Base-by-base conservation (phyloP, 73 alveolate species). In the Stentor coeruleus region DNA sequence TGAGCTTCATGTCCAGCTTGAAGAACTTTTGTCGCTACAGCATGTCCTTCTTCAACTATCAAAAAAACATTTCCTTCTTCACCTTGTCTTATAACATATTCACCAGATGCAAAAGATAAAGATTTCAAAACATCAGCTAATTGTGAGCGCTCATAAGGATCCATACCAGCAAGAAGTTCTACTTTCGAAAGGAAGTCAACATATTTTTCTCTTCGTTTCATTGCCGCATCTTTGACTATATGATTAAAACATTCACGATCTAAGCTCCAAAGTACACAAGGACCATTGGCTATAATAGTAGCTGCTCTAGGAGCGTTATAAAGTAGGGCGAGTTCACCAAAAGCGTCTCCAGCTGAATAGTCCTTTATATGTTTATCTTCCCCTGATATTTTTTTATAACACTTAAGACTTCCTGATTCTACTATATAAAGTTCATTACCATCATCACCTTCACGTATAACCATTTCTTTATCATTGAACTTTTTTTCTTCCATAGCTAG, bases 121-220 rank as follows among this genome's bases (percentile, higher is more conserved):
- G 97, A 92, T 87, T 96, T 94, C 80, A 98, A 85, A 40, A 99
- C 99, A 90, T 98, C 99, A 1, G 99, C 93, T 30, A 98, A 87
- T 89, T 98, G 94, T 81, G 94, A 91, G 84, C 99, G 94, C 91
- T 98, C 99, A 88, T 98, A 98, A 20, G 96, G 95, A 75, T 97
- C 99, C 93, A 98, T 93, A 33, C 93, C 89, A 75, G 88, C 58
- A 41, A 91, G 83, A 76, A 91, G 80, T 37, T 92, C 94, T 3
- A 97, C 98, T 35, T 88, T 87, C 75, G 84, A 76, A 39, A 97
- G 92, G 89, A 95, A 93, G 75, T 91, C 90, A 76, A 91, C 98
- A 85, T 93, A 95, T 88, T 89, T 92, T 85, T 96, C 99, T 74
- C 98, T 95, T 74, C 94, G 93, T 76, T 89, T 93, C 66, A 89